Evolutionary conservation across 2,329 filamentous ascomycete species (phyloP).

Genomic region (Monosporascus sp.): DNA sequence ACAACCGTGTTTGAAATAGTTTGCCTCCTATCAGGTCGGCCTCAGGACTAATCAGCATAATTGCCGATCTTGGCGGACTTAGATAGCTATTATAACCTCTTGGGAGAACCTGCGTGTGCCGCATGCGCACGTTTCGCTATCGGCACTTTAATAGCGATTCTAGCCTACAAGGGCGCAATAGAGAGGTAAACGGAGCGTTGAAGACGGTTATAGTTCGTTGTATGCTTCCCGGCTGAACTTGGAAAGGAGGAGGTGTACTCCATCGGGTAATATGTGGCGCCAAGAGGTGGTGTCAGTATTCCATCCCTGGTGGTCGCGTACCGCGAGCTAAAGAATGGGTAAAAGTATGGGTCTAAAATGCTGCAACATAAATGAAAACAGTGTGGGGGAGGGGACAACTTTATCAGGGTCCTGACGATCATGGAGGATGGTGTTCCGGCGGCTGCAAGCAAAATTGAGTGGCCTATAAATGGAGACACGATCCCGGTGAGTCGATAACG

Average conservation of each 20-base stretch:
- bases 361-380: slow-evolving; percentile 15
- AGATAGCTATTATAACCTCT: slow-evolving; percentile 11
- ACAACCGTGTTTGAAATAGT: not conserved
- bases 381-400: slow-evolving; percentile 15
- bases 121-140: not conserved
- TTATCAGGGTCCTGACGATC: slow-evolving; percentile 9
- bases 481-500: slow-evolving; percentile 2
- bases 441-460: slow-evolving; percentile 4
- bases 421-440: slow-evolving; percentile 18
- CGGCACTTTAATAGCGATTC: slow-evolving; percentile 5
- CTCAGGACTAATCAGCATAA: slow-evolving; percentile 1
- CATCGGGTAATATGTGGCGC: slow-evolving; percentile 15
- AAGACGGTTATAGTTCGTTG: slow-evolving; percentile 12
- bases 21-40: not conserved
- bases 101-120: slow-evolving; percentile 7
- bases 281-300: slow-evolving; percentile 11
- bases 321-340: slow-evolving; percentile 4
- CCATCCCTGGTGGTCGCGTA: slow-evolving; percentile 4
- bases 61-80: slow-evolving; percentile 17
- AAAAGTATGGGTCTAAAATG: slow-evolving; percentile 6
- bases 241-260: slow-evolving; percentile 13
- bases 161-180: slow-evolving; percentile 5
- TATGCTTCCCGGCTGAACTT: slow-evolving; percentile 14
- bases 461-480: slow-evolving; percentile 13
- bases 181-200: slow-evolving; percentile 9